phyloP scores from a whole-genome alignment of 176 grass and related monocot genomes.

The Aegilops tauschii region DNA sequence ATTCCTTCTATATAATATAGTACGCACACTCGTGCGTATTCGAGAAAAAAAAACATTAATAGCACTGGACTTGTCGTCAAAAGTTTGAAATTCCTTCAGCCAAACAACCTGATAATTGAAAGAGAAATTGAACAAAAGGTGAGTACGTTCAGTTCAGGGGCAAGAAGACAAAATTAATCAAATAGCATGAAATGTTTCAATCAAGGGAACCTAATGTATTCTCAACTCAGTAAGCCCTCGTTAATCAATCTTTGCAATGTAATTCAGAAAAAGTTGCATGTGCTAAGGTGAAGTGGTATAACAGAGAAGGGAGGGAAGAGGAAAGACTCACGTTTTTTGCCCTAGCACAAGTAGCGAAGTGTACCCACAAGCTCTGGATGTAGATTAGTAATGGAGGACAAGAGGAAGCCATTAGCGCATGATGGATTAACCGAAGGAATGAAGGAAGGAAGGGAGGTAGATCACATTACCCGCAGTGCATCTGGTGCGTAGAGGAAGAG shows the following conservation, averaged over 20 bases:
- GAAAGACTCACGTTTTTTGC: background rate
- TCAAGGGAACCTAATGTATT: background rate
- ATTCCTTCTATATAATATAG: too few relatives aligned
- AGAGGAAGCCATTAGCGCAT: background rate
- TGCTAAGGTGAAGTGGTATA: too few relatives aligned
- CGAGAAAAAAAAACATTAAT: background rate
- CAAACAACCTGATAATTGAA: background rate
- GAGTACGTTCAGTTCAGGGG: background rate
- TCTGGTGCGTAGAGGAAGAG: background rate
- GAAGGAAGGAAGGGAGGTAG: background rate
- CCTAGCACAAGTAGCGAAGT: background rate
- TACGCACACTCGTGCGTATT: too few relatives aligned
- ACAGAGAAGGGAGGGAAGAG: background rate
- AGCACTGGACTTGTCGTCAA: background rate
- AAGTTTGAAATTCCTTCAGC: background rate
- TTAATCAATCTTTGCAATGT: background rate
- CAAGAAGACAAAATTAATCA: background rate
- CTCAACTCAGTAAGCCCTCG: background rate
- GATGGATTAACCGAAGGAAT: too few relatives aligned
- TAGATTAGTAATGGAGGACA: background rate
- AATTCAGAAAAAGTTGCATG: too few relatives aligned
- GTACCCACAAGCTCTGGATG: background rate
- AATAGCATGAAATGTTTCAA: background rate
- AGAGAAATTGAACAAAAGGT: background rate
- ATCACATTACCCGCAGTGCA: background rate